These are phyloP conservation scores for Lipomyces spencermartinsiae DNA, from an alignment of 805 yeast genomes.

Conservation along the genomic window DNA sequence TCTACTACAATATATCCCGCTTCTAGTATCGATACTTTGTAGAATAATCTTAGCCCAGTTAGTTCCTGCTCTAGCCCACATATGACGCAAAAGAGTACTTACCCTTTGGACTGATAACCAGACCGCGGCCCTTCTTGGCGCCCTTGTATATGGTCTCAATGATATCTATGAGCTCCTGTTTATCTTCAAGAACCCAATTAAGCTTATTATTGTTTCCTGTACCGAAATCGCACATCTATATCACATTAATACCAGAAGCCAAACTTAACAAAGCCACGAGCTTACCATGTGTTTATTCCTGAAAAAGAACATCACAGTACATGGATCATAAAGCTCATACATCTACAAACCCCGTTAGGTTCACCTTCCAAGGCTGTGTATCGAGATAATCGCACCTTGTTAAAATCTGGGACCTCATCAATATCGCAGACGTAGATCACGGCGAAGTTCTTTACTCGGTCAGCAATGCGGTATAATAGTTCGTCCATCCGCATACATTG, in stretches of 20 bases:
- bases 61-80: neutral
- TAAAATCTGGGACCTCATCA: conserved; percentile 88
- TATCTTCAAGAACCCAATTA: conserved; percentile 76
- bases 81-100: neutral
- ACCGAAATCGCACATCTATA: conserved; percentile 92
- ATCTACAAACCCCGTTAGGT: conserved; percentile 58
- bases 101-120: conserved; percentile 78
- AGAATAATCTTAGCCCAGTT: conserved; percentile 36
- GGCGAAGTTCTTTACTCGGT: conserved; percentile 85
- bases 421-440: conserved; percentile 88
- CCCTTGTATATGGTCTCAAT: conserved; percentile 89
- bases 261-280: neutral
- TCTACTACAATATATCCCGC: neutral
- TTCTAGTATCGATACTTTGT: conserved; percentile 40
- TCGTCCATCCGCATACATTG: conserved; percentile 94
- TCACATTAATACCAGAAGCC: neutral
- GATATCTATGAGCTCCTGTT: conserved; percentile 90
- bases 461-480: conserved; percentile 75
- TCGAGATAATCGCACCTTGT: conserved; percentile 42
- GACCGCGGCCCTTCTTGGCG: conserved; percentile 89
- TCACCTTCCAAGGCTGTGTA: neutral
- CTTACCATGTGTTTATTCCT: conserved; percentile 56
- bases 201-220: conserved; percentile 96
- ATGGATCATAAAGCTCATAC: conserved; percentile 90
- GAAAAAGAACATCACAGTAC: conserved; percentile 91